A percentile compares a stretch with the other conserved stretches of the same genome.
phyloP scores from a whole-genome alignment of 352 stramenopile species.

The Plasmopara muralis region DNA sequence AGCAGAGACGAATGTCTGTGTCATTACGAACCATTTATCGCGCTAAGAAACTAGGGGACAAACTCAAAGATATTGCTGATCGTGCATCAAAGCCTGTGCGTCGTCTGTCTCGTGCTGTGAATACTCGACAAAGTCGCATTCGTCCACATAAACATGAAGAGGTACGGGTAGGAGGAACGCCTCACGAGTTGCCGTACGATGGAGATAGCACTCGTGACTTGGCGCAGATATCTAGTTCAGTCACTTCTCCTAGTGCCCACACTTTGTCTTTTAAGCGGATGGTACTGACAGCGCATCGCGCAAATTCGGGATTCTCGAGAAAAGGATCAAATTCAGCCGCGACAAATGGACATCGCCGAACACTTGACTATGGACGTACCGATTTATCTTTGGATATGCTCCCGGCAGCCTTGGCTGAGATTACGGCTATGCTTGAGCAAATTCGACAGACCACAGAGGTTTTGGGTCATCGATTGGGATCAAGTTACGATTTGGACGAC shows the following conservation, averaged over 20 bases:
- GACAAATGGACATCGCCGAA: slow-evolving; percentile 5
- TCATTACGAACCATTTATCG: slow-evolving; percentile 71
- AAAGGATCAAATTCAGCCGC: slow-evolving; percentile 6
- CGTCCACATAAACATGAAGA: slow-evolving; percentile 21
- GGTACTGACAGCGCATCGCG: slow-evolving; percentile 1
- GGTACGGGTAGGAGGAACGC: slow-evolving; percentile 4
- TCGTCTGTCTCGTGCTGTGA: slow-evolving; percentile 16
- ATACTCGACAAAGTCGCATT: slow-evolving; percentile 11
- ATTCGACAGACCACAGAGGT: slow-evolving; percentile 61
- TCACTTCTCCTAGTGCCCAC: slow-evolving; percentile 8
- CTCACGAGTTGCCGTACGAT: slow-evolving; percentile 3
- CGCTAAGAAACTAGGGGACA: slow-evolving; percentile 72
- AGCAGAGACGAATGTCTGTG: slow-evolving; percentile 60
- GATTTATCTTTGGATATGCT: slow-evolving; percentile 51
- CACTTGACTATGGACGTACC: slow-evolving; percentile 29
- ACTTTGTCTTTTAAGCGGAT: slow-evolving; percentile 14
- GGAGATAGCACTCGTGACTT: slow-evolving; percentile 23
- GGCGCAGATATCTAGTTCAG: slow-evolving; percentile 16
- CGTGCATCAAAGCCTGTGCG: slow-evolving; percentile 33
- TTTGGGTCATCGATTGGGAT: slow-evolving; percentile 37
- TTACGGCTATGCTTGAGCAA: slow-evolving; percentile 62
- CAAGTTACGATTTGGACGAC: slow-evolving; percentile 30
- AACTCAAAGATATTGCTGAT: slow-evolving; percentile 78
- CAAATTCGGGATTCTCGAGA: slow-evolving; percentile 6
- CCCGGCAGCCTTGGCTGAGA: slow-evolving; percentile 49